These are phyloP conservation scores for Excoecaria agallocha DNA, from an alignment of 345 rosid species.

Conservation along the genomic window DNA sequence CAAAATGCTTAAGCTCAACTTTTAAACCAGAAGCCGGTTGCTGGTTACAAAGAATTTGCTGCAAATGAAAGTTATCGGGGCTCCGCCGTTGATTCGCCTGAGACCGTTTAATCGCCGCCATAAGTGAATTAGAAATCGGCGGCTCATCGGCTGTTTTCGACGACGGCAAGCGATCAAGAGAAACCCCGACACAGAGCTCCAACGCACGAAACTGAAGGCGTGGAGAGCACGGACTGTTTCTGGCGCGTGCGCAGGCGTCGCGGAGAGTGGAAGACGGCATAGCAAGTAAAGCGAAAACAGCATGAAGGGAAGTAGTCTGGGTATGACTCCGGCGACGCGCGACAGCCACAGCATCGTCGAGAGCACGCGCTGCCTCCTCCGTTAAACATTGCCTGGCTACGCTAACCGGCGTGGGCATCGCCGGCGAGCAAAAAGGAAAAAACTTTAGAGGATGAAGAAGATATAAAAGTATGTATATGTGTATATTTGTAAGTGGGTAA, in stretches of 20 bases:
- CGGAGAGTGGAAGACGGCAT: slow-evolving; percentile 55
- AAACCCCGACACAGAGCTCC: slow-evolving; percentile 61
- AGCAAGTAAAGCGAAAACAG: slow-evolving; percentile 54
- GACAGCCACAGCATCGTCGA: slow-evolving; percentile 62
- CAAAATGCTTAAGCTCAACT: slow-evolving; percentile 58
- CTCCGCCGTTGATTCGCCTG: slow-evolving; percentile 87
- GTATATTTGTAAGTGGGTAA: background rate
- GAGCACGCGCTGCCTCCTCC: slow-evolving; percentile 59
- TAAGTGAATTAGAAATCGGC: slow-evolving; percentile 77
- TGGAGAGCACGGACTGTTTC: slow-evolving; percentile 36
- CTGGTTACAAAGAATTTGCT: slow-evolving; percentile 34
- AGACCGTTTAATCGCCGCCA: slow-evolving; percentile 96
- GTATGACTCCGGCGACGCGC: slow-evolving; percentile 65
- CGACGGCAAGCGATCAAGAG: slow-evolving; percentile 56
- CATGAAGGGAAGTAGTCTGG: slow-evolving; percentile 73
- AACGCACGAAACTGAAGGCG: slow-evolving; percentile 62
- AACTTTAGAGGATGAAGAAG: background rate
- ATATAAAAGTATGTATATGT: background rate
- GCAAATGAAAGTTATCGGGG: slow-evolving; percentile 74
- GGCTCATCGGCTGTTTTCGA: slow-evolving; percentile 44
- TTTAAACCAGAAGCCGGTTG: slow-evolving; percentile 47
- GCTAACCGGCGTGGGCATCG: slow-evolving; percentile 67
- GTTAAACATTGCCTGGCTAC: slow-evolving; percentile 63
- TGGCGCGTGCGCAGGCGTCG: slow-evolving; percentile 58
- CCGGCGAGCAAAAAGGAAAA: slow-evolving; percentile 21